Percentiles rank a stretch among this genome's conserved stretches.
Conservation (phyloP, 2,329 filamentous ascomycete genomes). For the Neospermospora avenae region DNA sequence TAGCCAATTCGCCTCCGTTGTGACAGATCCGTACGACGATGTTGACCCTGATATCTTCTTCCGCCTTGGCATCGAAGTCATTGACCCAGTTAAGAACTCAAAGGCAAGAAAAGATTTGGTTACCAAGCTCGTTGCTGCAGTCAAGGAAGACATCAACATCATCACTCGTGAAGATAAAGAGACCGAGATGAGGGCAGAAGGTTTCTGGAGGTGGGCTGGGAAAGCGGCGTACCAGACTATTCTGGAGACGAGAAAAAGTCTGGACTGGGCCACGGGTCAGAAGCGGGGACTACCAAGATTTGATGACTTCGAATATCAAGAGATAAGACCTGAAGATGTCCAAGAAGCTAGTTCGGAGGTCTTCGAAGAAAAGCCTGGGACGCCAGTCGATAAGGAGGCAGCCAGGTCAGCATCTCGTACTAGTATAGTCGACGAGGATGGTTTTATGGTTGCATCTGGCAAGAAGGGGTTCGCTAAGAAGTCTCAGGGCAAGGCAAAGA, state of each 20-base stretch:
- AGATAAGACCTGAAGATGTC: neutral
- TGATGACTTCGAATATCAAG: conserved; percentile 10
- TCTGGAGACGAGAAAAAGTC: conserved; percentile 16
- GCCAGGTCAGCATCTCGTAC: neutral
- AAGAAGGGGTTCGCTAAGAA: conserved; percentile 2
- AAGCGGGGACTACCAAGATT: conserved; percentile 19
- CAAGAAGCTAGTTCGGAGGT: neutral
- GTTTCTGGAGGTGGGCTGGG: conserved; percentile 35
- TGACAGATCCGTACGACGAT: conserved; percentile 20
- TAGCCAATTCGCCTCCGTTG: conserved; percentile 2
- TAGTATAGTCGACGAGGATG: conserved; percentile 2
- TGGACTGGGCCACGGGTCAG: conserved; percentile 34
- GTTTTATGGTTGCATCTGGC: conserved; percentile 2
- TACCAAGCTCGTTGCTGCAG: conserved; percentile 25
- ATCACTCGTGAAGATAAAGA: conserved; percentile 29
- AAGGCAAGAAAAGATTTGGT: conserved; percentile 30
- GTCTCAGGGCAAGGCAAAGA: neutral
- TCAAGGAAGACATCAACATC: conserved; percentile 31
- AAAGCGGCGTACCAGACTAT: conserved; percentile 26
- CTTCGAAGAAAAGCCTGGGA: neutral
- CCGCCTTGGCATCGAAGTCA: conserved; percentile 30
- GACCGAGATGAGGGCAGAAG: conserved; percentile 26
- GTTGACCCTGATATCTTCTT: conserved; percentile 31
- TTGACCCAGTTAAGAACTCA: conserved; percentile 19
- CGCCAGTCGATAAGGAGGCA: neutral